These are phyloP conservation scores for Salix caprea DNA, from an alignment of 345 rosid genomes.

Conservation along the genomic window DNA sequence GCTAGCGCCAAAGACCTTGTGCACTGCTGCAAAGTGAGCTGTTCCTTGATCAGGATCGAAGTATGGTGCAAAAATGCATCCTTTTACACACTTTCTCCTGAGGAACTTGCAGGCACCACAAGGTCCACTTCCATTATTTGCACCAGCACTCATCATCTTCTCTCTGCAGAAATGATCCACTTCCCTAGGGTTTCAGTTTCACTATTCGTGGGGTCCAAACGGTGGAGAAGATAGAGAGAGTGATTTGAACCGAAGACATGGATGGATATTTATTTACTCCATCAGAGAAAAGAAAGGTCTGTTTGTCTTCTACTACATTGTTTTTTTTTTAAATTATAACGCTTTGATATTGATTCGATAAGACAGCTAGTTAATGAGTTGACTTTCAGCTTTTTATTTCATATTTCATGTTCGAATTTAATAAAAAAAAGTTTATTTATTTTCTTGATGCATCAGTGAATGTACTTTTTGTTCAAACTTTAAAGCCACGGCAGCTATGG, in stretches of 20 bases:
- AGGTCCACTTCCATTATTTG: slow-evolving; percentile 49
- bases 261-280: slow-evolving; percentile 13
- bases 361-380: too few species aligned
- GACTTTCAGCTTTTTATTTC: too few species aligned
- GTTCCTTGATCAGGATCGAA: slow-evolving; percentile 86
- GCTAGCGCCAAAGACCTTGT: slow-evolving; percentile 87
- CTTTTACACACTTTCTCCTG: slow-evolving; percentile 67
- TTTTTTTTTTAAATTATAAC: not conserved
- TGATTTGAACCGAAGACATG: not conserved
- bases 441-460: not conserved
- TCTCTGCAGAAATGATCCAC: not conserved
- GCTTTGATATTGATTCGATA: not conserved
- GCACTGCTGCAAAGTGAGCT: slow-evolving; percentile 78
- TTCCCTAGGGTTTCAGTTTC: not conserved
- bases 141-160: not conserved
- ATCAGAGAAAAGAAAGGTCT: not conserved
- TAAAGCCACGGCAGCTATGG: slow-evolving; percentile 33
- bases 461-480: slow-evolving; percentile 23
- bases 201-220: not conserved
- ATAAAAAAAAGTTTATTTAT: too few species aligned
- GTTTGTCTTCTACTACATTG: not conserved
- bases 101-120: slow-evolving; percentile 94
- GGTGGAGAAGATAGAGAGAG: not conserved
- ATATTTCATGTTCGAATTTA: too few species aligned
- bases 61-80: slow-evolving; percentile 83